A percentile compares a stretch with the other conserved stretches of the same genome.
These are phyloP conservation scores for Solanum chaucha DNA, from an alignment of 257 asterid species.

Conservation along the genomic window DNA sequence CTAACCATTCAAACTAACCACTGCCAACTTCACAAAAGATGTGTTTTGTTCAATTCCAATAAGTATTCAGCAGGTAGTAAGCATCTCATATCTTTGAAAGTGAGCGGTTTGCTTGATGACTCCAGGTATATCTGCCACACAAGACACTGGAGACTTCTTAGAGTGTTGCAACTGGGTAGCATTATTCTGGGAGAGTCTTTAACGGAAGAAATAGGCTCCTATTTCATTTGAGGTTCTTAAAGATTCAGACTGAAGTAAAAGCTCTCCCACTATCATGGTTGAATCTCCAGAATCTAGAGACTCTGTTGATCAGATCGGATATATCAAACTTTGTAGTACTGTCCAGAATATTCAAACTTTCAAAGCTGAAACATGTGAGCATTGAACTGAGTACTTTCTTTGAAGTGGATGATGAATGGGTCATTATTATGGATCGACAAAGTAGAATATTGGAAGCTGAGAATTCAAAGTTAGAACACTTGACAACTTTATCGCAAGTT, in stretches of 20 bases:
- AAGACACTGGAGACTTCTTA: conserved; percentile 1
- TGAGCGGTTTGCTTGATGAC: background rate
- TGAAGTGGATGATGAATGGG: too few relatives aligned
- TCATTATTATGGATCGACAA: too few relatives aligned
- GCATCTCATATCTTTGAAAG: background rate
- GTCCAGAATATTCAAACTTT: background rate
- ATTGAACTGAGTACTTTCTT: background rate
- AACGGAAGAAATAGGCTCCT: background rate
- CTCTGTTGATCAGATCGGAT: background rate
- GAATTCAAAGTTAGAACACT: background rate
- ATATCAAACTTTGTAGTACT: background rate
- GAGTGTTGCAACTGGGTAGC: conserved; percentile 7
- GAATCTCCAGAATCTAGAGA: background rate
- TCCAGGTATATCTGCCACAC: background rate
- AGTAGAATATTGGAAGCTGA: background rate
- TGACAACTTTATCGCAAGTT: background rate
- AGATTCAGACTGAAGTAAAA: background rate
- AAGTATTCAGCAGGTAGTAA: background rate
- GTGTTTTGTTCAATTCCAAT: too few relatives aligned
- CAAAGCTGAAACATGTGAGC: background rate
- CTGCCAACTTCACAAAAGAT: too few relatives aligned
- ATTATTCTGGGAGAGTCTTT: background rate
- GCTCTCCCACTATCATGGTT: background rate
- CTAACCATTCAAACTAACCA: too few relatives aligned
- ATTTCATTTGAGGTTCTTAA: background rate